Evolutionary conservation across 345 rosid genomes (phyloP), one percentile per base, ranked within the genome.

Genomic region (Chamaenerion angustifolium): DNA sequence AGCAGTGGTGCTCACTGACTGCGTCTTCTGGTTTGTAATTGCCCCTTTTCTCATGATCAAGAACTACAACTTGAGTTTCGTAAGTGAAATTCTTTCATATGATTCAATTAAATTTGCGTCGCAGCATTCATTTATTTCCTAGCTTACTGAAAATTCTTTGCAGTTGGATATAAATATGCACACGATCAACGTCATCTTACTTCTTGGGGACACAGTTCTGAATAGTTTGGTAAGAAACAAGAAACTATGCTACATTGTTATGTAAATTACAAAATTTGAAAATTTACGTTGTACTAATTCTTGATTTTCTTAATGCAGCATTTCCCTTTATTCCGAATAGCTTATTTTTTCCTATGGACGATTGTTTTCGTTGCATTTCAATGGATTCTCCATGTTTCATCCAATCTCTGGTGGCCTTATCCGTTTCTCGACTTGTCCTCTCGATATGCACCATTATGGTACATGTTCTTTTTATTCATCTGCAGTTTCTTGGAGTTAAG

Each of bases 351-450:
- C 76, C 49, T 64, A 1, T 92, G 96, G 99, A 88, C 96, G 0
- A 69, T 81, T 62, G 56, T 51, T 13, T 92, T 76, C 68, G 95
- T 85, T 31, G 18, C 80, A 13, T 82, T 92, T 69, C 99, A 80
- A 58, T 92, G 99, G 99, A 49, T 76, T 23, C 49, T 92, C 49
- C 96, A 88, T 64, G 85, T 88, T 57, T 23, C 46, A 3, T 57
- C n/a, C 57, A 16, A 7, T 48, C 49, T 58, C 76, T 87, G 98
- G 99, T 93, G 96, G 96, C 96, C 96, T 15, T 93, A 88, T 59
- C 96, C 96, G 46, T 93, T 93, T 58, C 80, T 93, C 18, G 99
- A 93, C 71, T 51, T 93, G 63, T 82, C 94, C 57, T 88, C 98
- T 47, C 65, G 72, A 42, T 78, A 70, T 68, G 85, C 95, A 63